phyloP scores from a whole-genome alignment of 2,329 filamentous ascomycete species.

The Hawksworthiomyces lignivorus region DNA sequence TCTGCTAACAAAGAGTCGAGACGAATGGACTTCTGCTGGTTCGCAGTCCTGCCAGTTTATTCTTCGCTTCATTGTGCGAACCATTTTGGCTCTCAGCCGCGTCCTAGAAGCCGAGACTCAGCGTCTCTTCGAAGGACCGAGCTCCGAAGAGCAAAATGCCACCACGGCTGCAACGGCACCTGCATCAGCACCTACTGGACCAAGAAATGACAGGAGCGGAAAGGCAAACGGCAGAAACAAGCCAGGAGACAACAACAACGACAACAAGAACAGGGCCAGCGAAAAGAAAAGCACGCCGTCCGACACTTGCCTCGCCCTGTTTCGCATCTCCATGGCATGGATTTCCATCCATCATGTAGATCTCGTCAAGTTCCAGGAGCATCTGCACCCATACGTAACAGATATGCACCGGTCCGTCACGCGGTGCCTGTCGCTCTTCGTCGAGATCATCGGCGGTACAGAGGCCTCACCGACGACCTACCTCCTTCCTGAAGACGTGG shows the following conservation, averaged over 20 bases:
- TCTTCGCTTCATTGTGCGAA: slow-evolving; percentile 70
- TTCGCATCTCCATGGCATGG: slow-evolving; percentile 49
- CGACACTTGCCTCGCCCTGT: slow-evolving; percentile 39
- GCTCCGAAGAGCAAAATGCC: not conserved
- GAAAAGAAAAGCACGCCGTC: slow-evolving; percentile 20
- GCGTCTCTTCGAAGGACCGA: slow-evolving; percentile 7
- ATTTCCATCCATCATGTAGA: slow-evolving; percentile 39
- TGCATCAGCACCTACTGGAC: not conserved
- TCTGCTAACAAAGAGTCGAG: slow-evolving; percentile 22
- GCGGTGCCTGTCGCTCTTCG: slow-evolving; percentile 41
- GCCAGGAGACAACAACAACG: not conserved
- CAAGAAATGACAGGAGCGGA: slow-evolving; percentile 13
- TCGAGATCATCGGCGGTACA: slow-evolving; percentile 33
- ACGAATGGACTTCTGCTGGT: slow-evolving; percentile 36
- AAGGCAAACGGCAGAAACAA: not conserved
- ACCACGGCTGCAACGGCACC: no score
- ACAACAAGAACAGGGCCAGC: not conserved
- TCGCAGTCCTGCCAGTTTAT: slow-evolving; percentile 55
- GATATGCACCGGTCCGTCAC: slow-evolving; percentile 40
- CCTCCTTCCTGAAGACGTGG: slow-evolving; percentile 43
- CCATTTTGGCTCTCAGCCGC: slow-evolving; percentile 64
- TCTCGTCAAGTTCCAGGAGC: slow-evolving; percentile 36
- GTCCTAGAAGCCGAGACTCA: slow-evolving; percentile 37
- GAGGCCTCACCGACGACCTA: slow-evolving; percentile 36
- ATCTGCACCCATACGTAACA: slow-evolving; percentile 37